Evolutionary conservation across 2,329 filamentous ascomycete species (phyloP).

Genomic region (Sclerotiophoma versabilis): DNA sequence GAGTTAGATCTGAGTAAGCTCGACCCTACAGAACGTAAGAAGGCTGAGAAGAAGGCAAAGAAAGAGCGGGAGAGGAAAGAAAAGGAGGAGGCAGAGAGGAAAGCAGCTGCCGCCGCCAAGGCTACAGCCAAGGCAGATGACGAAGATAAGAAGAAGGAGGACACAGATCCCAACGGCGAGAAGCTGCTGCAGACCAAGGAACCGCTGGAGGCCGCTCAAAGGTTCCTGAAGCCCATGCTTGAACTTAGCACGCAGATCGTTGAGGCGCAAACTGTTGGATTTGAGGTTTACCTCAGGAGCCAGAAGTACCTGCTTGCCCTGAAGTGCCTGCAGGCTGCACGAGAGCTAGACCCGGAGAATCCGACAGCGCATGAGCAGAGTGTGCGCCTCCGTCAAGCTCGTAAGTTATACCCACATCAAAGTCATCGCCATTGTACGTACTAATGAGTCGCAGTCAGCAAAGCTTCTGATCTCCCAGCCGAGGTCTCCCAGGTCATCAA

Average conservation of each 20-base stretch:
- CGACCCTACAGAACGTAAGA: conserved; percentile 75
- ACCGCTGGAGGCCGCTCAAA: conserved; percentile 85
- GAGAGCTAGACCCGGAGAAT: conserved; percentile 71
- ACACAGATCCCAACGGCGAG: conserved; percentile 84
- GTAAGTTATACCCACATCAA: conserved; percentile 36
- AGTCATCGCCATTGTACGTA: neutral
- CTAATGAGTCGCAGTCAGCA: conserved; percentile 33
- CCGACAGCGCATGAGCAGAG: conserved; percentile 78
- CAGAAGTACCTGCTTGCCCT: conserved; percentile 89
- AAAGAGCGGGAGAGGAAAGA: conserved; percentile 77
- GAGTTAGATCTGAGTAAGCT: conserved; percentile 61
- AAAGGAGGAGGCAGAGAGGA: conserved; percentile 77
- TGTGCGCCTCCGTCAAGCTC: conserved; percentile 70
- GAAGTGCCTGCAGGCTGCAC: conserved; percentile 79
- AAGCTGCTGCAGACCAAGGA: conserved; percentile 82
- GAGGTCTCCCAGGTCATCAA: conserved; percentile 75
- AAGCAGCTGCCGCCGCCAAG: conserved; percentile 73
- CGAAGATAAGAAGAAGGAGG: conserved; percentile 79
- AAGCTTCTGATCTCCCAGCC: conserved; percentile 62
- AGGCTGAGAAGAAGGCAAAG: conserved; percentile 87
- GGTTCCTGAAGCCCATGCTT: conserved; percentile 81
- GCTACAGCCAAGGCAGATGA: conserved; percentile 67
- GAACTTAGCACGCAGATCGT: conserved; percentile 83
- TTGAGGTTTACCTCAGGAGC: conserved; percentile 85
- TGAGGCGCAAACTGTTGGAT: conserved; percentile 82